Conservation (phyloP, 129 eudicot species). For the Flaveria robusta region DNA sequence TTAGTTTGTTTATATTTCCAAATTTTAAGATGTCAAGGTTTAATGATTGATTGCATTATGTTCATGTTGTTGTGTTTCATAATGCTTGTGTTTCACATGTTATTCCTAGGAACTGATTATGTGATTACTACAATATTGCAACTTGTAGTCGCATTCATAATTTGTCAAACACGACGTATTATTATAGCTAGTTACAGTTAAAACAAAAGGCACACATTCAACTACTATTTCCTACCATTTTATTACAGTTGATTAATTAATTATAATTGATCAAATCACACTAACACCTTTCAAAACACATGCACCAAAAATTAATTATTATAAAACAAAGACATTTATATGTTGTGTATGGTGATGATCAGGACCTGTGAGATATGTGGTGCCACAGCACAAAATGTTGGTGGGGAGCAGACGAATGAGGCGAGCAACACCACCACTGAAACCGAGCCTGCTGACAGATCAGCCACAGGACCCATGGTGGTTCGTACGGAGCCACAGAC, state of each 20-base stretch:
- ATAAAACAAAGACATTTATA: neutral
- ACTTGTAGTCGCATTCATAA: neutral
- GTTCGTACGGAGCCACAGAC: slow-evolving; percentile 44
- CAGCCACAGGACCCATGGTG: slow-evolving; percentile 22
- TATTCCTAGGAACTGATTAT: neutral
- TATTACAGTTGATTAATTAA: neutral
- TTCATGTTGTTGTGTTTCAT: slow-evolving; percentile 19
- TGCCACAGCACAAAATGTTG: slow-evolving; percentile 53
- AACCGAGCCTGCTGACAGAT: slow-evolving; percentile 27
- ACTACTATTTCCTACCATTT: neutral
- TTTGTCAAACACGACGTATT: neutral
- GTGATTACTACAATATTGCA: too few relatives aligned
- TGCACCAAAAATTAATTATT: neutral
- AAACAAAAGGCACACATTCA: neutral
- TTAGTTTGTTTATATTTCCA: slow-evolving; percentile 14
- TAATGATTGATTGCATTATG: slow-evolving; percentile 16
- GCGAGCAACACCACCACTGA: slow-evolving; percentile 22
- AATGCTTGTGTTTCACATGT: neutral
- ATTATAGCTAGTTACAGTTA: neutral
- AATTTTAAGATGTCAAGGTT: neutral
- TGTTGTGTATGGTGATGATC: slow-evolving; percentile 15
- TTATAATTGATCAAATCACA: neutral
- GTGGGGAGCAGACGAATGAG: slow-evolving; percentile 48
- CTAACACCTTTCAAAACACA: neutral
- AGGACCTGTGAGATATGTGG: slow-evolving; percentile 80